Conservation (phyloP, 768 basidiomycete species). For the Pulveroboletus sp. region DNA sequence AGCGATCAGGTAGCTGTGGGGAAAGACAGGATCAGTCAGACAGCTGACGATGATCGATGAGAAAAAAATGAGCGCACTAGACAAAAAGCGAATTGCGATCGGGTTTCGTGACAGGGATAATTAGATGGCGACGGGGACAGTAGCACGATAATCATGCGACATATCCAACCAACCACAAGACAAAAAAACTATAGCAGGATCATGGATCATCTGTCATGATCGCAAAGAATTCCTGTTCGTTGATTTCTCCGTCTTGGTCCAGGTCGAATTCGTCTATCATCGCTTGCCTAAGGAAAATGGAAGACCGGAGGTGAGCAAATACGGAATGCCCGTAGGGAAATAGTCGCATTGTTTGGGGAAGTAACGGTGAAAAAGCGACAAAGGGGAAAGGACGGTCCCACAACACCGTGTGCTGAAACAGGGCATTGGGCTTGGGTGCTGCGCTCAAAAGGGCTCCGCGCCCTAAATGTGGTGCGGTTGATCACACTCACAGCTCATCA, state of each 20-base stretch:
- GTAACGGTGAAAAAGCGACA: constrained; percentile 24
- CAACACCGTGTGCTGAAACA: constrained; percentile 24
- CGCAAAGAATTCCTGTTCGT: constrained; percentile 91
- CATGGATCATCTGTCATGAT: constrained; percentile 94
- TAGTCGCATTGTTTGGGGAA: constrained; percentile 14
- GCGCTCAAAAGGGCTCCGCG: constrained; percentile 14
- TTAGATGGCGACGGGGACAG: constrained; percentile 14
- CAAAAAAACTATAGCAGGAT: background rate
- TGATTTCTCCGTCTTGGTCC: constrained; percentile 97
- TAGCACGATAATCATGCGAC: constrained; percentile 8
- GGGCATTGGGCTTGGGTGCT: constrained; percentile 27
- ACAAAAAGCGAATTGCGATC: constrained; percentile 13
- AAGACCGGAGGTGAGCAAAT: constrained; percentile 31
- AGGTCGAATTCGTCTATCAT: constrained; percentile 99
- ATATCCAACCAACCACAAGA: background rate
- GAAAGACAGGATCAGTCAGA: constrained; percentile 13
- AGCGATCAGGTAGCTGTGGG: constrained; percentile 21
- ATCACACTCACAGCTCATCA: constrained; percentile 81
- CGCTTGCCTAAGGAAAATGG: constrained; percentile 67
- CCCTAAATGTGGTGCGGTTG: constrained; percentile 15
- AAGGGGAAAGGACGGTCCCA: constrained; percentile 12
- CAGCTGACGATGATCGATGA: constrained; percentile 14
- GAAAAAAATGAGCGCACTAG: constrained; percentile 20
- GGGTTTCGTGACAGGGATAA: constrained; percentile 17
- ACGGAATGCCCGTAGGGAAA: constrained; percentile 13